Conservation (phyloP, 352 stramenopile species). For the Phytophthora syringae region DNA sequence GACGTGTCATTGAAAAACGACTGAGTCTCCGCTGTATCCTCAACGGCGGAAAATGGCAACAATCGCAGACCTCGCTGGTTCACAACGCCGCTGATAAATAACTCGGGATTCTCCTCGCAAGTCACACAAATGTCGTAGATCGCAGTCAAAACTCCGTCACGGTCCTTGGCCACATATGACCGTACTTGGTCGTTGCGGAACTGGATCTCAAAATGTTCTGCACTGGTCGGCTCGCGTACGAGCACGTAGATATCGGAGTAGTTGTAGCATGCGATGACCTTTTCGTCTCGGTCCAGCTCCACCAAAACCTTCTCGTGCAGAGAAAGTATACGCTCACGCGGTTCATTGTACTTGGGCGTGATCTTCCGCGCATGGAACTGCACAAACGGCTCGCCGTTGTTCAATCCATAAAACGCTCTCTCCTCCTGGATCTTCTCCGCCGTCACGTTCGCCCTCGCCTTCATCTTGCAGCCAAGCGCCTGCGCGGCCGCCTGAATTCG, state of each 20-base stretch:
- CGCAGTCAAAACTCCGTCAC: constrained; percentile 75
- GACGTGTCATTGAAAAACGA: constrained; percentile 85
- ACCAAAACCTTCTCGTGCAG: constrained; percentile 76
- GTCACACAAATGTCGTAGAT: constrained; percentile 83
- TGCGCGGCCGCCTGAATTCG: constrained; percentile 63
- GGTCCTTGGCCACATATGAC: constrained; percentile 69
- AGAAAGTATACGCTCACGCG: constrained; percentile 60
- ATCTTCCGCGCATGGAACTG: constrained; percentile 76
- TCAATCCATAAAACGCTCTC: constrained; percentile 48
- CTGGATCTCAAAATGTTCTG: constrained; percentile 78
- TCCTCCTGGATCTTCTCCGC: constrained; percentile 55
- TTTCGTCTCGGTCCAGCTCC: constrained; percentile 59
- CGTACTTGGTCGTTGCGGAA: constrained; percentile 65
- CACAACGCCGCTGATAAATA: constrained; percentile 72
- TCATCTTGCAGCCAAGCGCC: constrained; percentile 64
- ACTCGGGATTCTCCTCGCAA: constrained; percentile 74
- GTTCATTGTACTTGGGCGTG: constrained; percentile 65
- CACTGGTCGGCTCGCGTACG: constrained; percentile 50
- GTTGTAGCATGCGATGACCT: constrained; percentile 64
- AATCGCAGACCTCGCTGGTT: constrained; percentile 78
- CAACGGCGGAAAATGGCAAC: constrained; percentile 72
- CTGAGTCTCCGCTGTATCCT: constrained; percentile 70
- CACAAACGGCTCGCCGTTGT: constrained; percentile 65
- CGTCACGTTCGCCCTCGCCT: constrained; percentile 44
- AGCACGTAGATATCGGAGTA: constrained; percentile 80